Evolutionary conservation across 768 basidiomycete genomes (phyloP).

Genomic region (Tulasnella sp.): DNA sequence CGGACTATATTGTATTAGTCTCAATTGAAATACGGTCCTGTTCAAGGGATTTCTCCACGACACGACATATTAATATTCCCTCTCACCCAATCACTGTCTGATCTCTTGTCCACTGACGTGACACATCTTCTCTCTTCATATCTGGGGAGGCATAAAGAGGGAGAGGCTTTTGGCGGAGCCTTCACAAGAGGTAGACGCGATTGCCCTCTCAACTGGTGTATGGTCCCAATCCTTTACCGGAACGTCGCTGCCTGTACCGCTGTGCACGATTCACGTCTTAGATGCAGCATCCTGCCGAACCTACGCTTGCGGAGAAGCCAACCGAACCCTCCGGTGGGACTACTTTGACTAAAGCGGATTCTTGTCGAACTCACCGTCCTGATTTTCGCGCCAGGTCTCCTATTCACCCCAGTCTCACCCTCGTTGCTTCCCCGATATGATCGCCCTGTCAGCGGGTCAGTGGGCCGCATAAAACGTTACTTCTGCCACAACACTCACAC

Average conservation of each 20-base stretch:
- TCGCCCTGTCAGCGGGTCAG: background rate
- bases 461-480: background rate
- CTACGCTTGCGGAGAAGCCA: background rate
- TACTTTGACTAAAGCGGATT: background rate
- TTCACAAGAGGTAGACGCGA: too few relatives aligned
- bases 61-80: too few relatives aligned
- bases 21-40: too few relatives aligned
- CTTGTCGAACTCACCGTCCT: background rate
- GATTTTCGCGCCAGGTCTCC: background rate
- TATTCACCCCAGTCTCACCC: background rate
- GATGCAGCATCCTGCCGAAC: background rate
- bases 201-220: background rate
- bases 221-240: background rate
- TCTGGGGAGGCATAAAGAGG: too few relatives aligned
- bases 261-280: background rate
- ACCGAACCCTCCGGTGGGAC: background rate
- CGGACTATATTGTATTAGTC: too few relatives aligned
- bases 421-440: background rate
- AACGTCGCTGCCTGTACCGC: background rate
- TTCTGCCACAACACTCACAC: too few relatives aligned
- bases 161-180: too few relatives aligned
- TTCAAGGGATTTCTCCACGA: too few relatives aligned
- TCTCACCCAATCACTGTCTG: too few relatives aligned
- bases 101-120: too few relatives aligned
- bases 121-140: too few relatives aligned